Percentiles rank a stretch among this genome's conserved stretches.
Evolutionary conservation across 2,329 filamentous ascomycete genomes (phyloP).

Genomic region (Cadophora sp.): DNA sequence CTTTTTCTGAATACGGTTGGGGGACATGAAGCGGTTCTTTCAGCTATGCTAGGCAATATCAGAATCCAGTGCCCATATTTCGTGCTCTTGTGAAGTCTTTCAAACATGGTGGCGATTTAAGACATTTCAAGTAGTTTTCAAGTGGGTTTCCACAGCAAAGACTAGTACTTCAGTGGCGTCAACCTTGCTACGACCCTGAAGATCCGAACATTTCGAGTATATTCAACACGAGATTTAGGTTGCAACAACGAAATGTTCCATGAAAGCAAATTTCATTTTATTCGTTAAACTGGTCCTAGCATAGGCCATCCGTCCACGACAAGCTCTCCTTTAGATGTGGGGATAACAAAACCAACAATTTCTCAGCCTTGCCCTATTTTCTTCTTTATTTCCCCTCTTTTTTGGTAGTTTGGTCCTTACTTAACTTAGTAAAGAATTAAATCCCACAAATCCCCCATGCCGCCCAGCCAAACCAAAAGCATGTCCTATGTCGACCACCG

Average conservation of each 20-base stretch:
- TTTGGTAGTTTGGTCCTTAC: background rate
- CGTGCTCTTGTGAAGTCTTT: background rate
- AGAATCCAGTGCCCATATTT: background rate
- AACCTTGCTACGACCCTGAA: too few relatives aligned
- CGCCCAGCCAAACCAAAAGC: background rate
- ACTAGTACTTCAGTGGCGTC: background rate
- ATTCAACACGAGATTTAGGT: background rate
- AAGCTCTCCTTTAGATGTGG: background rate
- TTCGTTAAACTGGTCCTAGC: background rate
- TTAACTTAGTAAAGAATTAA: background rate
- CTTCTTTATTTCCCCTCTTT: background rate
- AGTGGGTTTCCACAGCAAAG: too few relatives aligned
- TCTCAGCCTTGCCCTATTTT: background rate
- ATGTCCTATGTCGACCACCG: background rate
- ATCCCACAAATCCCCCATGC: background rate
- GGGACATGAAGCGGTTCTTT: background rate
- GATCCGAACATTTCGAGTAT: background rate
- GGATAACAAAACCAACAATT: too few relatives aligned
- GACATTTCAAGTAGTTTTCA: background rate
- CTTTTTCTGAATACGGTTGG: slow-evolving; percentile 35
- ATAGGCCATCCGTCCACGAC: background rate
- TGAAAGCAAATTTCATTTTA: background rate
- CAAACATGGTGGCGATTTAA: background rate
- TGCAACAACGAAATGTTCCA: background rate
- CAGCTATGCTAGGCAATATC: background rate